Conservation (phyloP, 768 basidiomycete genomes). For the Leccinum uliginosum region DNA sequence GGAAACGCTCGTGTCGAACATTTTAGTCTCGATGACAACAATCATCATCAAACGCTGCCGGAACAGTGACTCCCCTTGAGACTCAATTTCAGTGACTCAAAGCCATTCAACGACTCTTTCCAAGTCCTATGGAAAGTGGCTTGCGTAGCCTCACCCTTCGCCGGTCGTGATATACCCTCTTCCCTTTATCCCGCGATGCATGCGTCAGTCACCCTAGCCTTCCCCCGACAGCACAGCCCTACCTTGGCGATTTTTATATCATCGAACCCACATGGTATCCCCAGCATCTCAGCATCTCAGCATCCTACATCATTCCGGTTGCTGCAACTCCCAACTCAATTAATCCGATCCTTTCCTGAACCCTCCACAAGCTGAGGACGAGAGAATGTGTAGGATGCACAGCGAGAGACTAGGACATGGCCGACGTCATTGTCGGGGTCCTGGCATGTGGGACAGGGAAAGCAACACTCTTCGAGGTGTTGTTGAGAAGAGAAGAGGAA, state of each 20-base stretch:
- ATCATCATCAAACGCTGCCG: slow-evolving; percentile 10
- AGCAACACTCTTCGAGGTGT: slow-evolving; percentile 81
- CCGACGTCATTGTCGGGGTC: slow-evolving; percentile 84
- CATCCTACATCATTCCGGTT: slow-evolving; percentile 56
- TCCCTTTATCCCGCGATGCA: slow-evolving; percentile 37
- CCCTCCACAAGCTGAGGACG: slow-evolving; percentile 45
- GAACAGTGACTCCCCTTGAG: slow-evolving; percentile 13
- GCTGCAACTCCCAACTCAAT: slow-evolving; percentile 47
- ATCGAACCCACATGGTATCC: slow-evolving; percentile 60
- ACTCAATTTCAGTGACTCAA: slow-evolving; percentile 27
- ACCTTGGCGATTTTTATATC: slow-evolving; percentile 48
- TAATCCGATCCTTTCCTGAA: slow-evolving; percentile 57
- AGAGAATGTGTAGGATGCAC: slow-evolving; percentile 93
- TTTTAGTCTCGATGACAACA: slow-evolving; percentile 46
- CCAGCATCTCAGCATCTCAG: slow-evolving; percentile 71
- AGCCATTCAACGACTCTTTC: slow-evolving; percentile 25
- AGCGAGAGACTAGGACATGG: slow-evolving; percentile 98
- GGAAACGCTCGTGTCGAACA: slow-evolving; percentile 44
- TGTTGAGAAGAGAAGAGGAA: slow-evolving; percentile 58
- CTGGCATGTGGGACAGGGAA: slow-evolving; percentile 87
- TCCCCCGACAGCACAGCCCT: slow-evolving; percentile 31
- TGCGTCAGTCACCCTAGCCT: slow-evolving; percentile 46
- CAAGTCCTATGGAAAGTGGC: slow-evolving; percentile 29
- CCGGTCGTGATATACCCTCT: slow-evolving; percentile 25
- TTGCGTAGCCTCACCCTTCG: slow-evolving; percentile 20